Percentiles rank a stretch among this genome's conserved stretches.
Conservation (phyloP, 2,329 filamentous ascomycete species). For the Rhinocladiella similis region DNA sequence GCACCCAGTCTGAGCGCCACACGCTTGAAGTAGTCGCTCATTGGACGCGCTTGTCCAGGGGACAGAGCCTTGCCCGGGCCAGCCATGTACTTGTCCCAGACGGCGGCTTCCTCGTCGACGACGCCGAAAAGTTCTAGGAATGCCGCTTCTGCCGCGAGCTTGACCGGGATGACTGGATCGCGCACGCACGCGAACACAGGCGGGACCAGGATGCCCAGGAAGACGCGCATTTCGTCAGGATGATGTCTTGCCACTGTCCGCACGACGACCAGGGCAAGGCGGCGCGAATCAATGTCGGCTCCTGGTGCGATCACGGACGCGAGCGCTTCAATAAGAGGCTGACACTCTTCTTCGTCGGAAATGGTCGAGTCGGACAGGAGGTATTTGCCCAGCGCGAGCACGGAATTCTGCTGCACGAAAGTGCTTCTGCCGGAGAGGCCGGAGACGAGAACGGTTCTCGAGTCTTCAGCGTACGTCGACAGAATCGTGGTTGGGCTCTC, state of each 20-base stretch:
- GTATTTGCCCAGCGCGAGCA: conserved; percentile 28
- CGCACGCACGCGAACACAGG: conserved; percentile 87
- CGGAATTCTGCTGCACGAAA: conserved; percentile 62
- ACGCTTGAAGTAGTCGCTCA: conserved; percentile 96
- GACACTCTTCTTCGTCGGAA: conserved; percentile 66
- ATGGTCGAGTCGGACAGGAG: conserved; percentile 36
- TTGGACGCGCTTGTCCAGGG: conserved; percentile 64
- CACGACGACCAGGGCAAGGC: conserved; percentile 81
- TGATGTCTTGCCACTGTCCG: conserved; percentile 80
- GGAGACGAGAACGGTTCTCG: conserved; percentile 73
- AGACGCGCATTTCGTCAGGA: conserved; percentile 74
- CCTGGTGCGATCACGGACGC: conserved; percentile 75
- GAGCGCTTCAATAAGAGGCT: conserved; percentile 77
- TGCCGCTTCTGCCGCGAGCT: conserved; percentile 89
- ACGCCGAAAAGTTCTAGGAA: conserved; percentile 91
- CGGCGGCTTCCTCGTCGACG: conserved; percentile 77
- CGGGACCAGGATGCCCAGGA: conserved; percentile 71
- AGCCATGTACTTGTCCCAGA: conserved; percentile 86
- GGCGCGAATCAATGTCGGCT: conserved; percentile 76
- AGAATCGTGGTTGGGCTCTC: conserved; percentile 74
- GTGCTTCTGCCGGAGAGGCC: conserved; percentile 76
- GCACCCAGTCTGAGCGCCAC: conserved; percentile 80
- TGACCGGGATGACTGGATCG: conserved; percentile 90
- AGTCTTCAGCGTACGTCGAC: conserved; percentile 69
- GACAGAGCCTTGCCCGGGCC: conserved; percentile 63